A percentile compares a stretch with the other conserved stretches of the same genome.
These are phyloP conservation scores for Xylaria telfairii DNA, from an alignment of 495 filamentous ascomycete species.

Conservation along the genomic window DNA sequence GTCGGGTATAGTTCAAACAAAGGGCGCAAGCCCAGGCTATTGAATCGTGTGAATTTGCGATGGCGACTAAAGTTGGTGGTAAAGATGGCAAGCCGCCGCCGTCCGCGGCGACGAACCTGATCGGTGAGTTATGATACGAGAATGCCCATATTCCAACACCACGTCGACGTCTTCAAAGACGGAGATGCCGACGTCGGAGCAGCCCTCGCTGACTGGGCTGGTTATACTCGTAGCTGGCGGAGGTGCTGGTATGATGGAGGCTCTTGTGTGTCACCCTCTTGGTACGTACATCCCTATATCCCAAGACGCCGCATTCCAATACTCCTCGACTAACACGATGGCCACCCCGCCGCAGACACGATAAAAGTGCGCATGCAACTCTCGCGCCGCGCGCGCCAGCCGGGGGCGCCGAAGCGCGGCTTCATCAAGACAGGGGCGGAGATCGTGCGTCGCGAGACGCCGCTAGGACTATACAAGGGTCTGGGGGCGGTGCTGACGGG, in stretches of 20 bases:
- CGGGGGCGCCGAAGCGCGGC: constrained; percentile 82
- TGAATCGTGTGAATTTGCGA: constrained; percentile 26
- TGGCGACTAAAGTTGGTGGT: constrained; percentile 58
- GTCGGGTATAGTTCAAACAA: constrained; percentile 9
- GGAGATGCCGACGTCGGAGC: background rate
- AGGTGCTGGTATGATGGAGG: constrained; percentile 99
- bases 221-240: constrained; percentile 75
- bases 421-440: constrained; percentile 87
- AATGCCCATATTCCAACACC: background rate
- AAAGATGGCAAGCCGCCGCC: constrained; percentile 78
- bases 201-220: constrained; percentile 36
- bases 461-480: constrained; percentile 93
- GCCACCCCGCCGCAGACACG: constrained; percentile 63
- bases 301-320: background rate
- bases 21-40: constrained; percentile 30
- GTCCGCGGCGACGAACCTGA: constrained; percentile 88
- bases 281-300: constrained; percentile 57
- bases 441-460: constrained; percentile 88
- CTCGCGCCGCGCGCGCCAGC: constrained; percentile 79
- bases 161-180: background rate
- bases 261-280: constrained; percentile 93
- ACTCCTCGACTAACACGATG: constrained; percentile 17
- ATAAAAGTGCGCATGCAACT: constrained; percentile 99
- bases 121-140: constrained; percentile 65
- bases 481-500: constrained; percentile 94